phyloP scores from a whole-genome alignment of 2,329 filamentous ascomycete genomes.

The Aureobasidium sp. region DNA sequence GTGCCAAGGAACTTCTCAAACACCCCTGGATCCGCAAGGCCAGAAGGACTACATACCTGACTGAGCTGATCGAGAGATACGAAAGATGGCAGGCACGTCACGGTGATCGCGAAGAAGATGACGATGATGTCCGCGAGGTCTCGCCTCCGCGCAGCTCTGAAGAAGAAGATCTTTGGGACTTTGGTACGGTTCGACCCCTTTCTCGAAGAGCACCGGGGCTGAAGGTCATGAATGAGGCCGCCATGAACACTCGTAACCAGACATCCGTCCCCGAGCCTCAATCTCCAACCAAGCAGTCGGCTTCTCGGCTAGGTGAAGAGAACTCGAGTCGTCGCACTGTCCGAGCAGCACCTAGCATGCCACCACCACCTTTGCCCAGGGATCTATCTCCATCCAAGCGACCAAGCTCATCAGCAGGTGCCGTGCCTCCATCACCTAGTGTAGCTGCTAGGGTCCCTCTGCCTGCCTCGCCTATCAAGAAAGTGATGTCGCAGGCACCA shows the following conservation, averaged over 20 bases:
- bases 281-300: conserved; percentile 12
- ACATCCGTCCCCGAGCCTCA: conserved; percentile 18
- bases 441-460: conserved; percentile 36
- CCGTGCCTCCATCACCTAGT: conserved; percentile 27
- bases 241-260: conserved; percentile 62
- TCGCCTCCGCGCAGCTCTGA: conserved; percentile 40
- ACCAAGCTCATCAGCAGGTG: conserved; percentile 21
- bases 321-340: conserved; percentile 12
- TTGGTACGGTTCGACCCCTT: conserved; percentile 86
- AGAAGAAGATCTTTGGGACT: conserved; percentile 93
- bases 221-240: conserved; percentile 69
- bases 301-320: conserved; percentile 13
- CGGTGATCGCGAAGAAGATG: conserved; percentile 58
- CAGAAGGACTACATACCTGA: conserved; percentile 93
- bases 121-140: conserved; percentile 49
- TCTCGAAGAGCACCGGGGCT: conserved; percentile 57
- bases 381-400: conserved; percentile 37
- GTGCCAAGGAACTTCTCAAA: conserved; percentile 76
- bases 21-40: conserved; percentile 86
- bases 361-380: conserved; percentile 26
- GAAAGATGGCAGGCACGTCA: conserved; percentile 79
- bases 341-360: conserved; percentile 18
- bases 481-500: conserved; percentile 28
- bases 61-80: conserved; percentile 87
- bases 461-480: conserved; percentile 38